Percentiles rank a stretch among this genome's conserved stretches.
phyloP scores from a whole-genome alignment of 2,329 filamentous ascomycete species.

The Albifimbria verrucaria region DNA sequence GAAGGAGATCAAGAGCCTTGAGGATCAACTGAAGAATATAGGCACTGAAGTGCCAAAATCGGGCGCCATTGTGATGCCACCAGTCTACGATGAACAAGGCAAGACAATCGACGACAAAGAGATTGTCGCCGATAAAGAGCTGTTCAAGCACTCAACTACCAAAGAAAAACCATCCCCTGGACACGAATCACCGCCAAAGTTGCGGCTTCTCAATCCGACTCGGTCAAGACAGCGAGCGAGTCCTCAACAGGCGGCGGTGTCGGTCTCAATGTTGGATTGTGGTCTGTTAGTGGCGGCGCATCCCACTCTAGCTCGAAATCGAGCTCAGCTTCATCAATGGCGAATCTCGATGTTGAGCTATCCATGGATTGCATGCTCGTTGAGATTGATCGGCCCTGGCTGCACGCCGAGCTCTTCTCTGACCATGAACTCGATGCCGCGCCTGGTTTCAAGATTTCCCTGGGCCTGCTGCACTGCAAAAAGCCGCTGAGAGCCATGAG shows the following conservation, averaged over 20 bases:
- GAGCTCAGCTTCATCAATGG: background rate
- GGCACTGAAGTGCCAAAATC: background rate
- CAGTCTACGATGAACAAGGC: background rate
- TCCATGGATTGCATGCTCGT: background rate
- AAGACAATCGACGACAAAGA: background rate
- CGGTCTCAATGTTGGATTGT: background rate
- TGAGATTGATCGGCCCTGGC: background rate
- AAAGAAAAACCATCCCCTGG: background rate
- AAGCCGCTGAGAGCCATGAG: background rate
- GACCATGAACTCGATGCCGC: background rate
- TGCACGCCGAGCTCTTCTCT: conserved; percentile 1
- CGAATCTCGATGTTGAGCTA: background rate
- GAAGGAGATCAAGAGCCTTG: background rate
- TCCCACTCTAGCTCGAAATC: background rate
- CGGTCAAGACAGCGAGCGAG: background rate
- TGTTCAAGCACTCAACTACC: background rate
- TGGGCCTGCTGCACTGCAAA: background rate
- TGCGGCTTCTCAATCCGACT: background rate
- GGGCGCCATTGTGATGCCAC: background rate
- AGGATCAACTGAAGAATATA: background rate
- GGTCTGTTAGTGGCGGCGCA: background rate
- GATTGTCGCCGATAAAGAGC: background rate
- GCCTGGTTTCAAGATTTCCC: background rate
- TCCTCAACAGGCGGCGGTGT: background rate
- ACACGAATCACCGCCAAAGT: background rate